phyloP scores from a whole-genome alignment of 1,284 basidiomycete genomes.

The Cerioporus squamosus region DNA sequence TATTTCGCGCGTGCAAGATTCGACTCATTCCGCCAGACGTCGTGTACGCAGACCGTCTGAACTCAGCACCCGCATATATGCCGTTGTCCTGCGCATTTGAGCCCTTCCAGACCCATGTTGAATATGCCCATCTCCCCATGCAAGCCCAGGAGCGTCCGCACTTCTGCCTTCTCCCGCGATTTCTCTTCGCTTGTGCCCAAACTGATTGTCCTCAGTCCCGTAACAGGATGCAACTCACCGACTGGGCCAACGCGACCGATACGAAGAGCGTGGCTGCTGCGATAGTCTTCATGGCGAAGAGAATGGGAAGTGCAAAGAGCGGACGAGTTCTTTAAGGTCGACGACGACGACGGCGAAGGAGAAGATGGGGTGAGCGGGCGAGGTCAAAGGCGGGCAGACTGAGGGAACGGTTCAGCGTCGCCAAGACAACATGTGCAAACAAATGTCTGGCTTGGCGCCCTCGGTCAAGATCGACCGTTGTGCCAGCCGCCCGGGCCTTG shows the following conservation, averaged over 20 bases:
- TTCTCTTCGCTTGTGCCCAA: no score
- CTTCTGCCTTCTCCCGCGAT: no score
- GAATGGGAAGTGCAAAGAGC: constrained; percentile 47
- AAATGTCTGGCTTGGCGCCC: constrained; percentile 9
- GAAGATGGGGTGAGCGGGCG: constrained; percentile 22
- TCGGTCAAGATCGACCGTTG: not conserved
- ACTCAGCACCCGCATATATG: no score
- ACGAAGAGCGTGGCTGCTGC: constrained; percentile 50
- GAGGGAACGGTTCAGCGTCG: constrained; percentile 22
- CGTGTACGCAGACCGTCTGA: no score
- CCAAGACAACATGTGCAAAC: constrained; percentile 31
- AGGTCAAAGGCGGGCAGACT: constrained; percentile 4
- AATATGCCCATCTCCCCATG: no score
- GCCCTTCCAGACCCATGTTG: no score
- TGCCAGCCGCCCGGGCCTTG: no score
- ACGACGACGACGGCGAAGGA: constrained; percentile 43
- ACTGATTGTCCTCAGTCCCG: no score
- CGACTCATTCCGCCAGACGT: no score
- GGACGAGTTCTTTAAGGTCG: constrained; percentile 52
- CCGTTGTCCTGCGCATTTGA: no score
- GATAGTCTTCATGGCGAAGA: constrained; percentile 53
- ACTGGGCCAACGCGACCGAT: constrained; percentile 51
- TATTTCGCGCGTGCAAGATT: no score
- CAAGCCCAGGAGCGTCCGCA: no score
- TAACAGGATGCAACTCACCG: constrained; percentile 27